These are phyloP conservation scores for Nemophila menziesii DNA, from an alignment of 257 asterid genomes.

Conservation along the genomic window DNA sequence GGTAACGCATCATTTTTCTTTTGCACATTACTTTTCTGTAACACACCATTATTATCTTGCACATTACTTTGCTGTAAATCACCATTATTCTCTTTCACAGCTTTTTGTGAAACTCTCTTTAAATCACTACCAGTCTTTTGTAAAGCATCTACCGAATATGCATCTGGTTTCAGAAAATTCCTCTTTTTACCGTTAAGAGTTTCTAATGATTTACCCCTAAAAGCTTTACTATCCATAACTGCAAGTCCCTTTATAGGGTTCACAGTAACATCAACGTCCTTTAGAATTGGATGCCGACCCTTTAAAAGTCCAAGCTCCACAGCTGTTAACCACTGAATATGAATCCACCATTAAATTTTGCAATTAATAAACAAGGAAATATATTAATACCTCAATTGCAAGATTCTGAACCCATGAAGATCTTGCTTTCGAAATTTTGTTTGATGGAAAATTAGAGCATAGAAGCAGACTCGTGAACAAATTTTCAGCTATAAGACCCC, in stretches of 20 bases:
- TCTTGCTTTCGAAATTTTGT: slow-evolving; percentile 22
- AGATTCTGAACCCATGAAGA: slow-evolving; percentile 73
- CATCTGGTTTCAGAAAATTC: slow-evolving; percentile 22
- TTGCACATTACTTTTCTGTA: slow-evolving; percentile 16
- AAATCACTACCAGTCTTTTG: slow-evolving; percentile 20
- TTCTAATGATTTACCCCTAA: slow-evolving; percentile 17
- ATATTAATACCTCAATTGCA: slow-evolving; percentile 51
- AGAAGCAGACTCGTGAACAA: slow-evolving; percentile 82
- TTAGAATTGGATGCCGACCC: slow-evolving; percentile 91
- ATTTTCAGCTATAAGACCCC: slow-evolving; percentile 69
- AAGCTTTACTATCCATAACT: slow-evolving; percentile 26
- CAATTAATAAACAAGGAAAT: background rate
- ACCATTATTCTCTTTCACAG: slow-evolving; percentile 21
- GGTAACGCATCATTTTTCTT: slow-evolving; percentile 15
- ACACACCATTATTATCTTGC: slow-evolving; percentile 17
- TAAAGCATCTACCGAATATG: slow-evolving; percentile 20
- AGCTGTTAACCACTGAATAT: slow-evolving; percentile 78
- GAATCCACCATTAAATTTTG: slow-evolving; percentile 4
- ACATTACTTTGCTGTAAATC: slow-evolving; percentile 13
- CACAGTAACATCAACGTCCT: slow-evolving; percentile 66
- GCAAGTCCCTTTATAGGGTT: slow-evolving; percentile 58
- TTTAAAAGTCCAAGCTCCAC: slow-evolving; percentile 95
- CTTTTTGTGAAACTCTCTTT: slow-evolving; percentile 15
- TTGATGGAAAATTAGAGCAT: slow-evolving; percentile 46
- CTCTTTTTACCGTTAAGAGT: slow-evolving; percentile 24